Evolutionary conservation across 2,329 filamentous ascomycete genomes (phyloP).

Genomic region (Calonectria hongkongensis): DNA sequence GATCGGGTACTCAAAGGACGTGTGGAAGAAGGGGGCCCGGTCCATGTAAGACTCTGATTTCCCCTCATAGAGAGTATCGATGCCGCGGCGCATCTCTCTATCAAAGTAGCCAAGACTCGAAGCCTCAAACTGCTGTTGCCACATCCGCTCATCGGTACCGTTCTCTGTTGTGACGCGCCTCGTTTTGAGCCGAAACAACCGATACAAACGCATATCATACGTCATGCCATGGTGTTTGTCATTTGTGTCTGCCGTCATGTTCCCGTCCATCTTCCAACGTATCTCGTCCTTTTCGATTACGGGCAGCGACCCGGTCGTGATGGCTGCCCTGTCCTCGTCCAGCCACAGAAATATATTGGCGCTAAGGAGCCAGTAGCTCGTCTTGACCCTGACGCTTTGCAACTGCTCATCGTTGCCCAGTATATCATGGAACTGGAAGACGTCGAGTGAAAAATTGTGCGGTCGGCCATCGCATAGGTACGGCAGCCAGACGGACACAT

Average conservation of each 20-base stretch:
- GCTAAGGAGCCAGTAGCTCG: neutral
- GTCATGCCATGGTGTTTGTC: neutral
- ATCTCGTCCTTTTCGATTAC: neutral
- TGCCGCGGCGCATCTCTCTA: neutral
- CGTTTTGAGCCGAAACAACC: slow-evolving; percentile 17
- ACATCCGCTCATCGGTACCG: neutral
- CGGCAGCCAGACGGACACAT: slow-evolving; percentile 85
- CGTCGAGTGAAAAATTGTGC: slow-evolving; percentile 81
- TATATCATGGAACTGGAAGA: slow-evolving; percentile 78
- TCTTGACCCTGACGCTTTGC: neutral
- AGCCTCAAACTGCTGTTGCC: slow-evolving; percentile 21
- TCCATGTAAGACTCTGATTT: slow-evolving; percentile 2
- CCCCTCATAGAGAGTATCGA: slow-evolving; percentile 11
- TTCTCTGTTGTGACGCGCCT: neutral
- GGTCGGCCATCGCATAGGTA: slow-evolving; percentile 78
- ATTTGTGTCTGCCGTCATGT: neutral
- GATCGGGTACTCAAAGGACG: slow-evolving; percentile 23
- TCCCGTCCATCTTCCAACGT: neutral
- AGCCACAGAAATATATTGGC: slow-evolving; percentile 26
- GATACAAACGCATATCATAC: slow-evolving; percentile 20
- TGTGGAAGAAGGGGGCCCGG: slow-evolving; percentile 1
- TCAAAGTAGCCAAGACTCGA: no score
- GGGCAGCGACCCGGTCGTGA: slow-evolving; percentile 11
- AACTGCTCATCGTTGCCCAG: slow-evolving; percentile 42
- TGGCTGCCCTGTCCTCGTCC: slow-evolving; percentile 1